Evolutionary conservation across 495 filamentous ascomycete genomes (phyloP).

Genomic region (Monascus purpureus): DNA sequence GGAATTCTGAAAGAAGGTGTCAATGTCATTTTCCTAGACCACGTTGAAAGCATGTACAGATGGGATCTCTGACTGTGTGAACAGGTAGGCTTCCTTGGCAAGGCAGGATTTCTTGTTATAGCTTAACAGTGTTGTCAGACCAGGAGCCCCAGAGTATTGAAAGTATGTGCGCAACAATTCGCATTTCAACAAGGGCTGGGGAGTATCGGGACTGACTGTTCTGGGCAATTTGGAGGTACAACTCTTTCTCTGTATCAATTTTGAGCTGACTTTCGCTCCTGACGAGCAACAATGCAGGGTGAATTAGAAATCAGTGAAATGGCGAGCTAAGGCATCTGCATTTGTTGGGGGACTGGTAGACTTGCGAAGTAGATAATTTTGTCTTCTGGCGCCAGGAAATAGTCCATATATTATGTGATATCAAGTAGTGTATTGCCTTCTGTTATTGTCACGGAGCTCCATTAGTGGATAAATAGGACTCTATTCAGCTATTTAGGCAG

Average conservation of each 20-base stretch:
- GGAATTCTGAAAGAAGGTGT: neutral
- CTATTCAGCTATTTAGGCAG: too few relatives aligned
- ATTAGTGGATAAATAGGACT: too few relatives aligned
- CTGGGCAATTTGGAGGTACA: slow-evolving; percentile 8
- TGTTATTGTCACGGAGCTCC: too few relatives aligned
- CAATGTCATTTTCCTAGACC: slow-evolving; percentile 2
- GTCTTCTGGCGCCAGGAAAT: too few relatives aligned
- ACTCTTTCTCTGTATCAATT: neutral
- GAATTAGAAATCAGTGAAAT: slow-evolving; percentile 8
- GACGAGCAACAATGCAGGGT: slow-evolving; percentile 5
- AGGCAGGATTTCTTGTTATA: slow-evolving; percentile 3
- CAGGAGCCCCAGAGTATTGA: slow-evolving; percentile 8
- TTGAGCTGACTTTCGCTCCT: neutral
- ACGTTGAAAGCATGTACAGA: slow-evolving; percentile 1
- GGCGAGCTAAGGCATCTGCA: too few relatives aligned
- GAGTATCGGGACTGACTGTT: slow-evolving; percentile 6
- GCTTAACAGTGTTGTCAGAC: slow-evolving; percentile 11
- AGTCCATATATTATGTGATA: too few relatives aligned
- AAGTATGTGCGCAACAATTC: slow-evolving; percentile 6
- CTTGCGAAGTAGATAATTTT: too few relatives aligned
- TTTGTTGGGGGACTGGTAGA: too few relatives aligned
- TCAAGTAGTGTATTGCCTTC: too few relatives aligned
- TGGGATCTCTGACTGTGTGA: slow-evolving; percentile 2
- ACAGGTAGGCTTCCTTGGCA: slow-evolving; percentile 1
- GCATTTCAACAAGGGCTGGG: slow-evolving; percentile 8